A percentile compares a stretch with the other conserved stretches of the same genome.
Evolutionary conservation across 2,329 filamentous ascomycete genomes (phyloP).

Genomic region (Intubia oerlemansii): DNA sequence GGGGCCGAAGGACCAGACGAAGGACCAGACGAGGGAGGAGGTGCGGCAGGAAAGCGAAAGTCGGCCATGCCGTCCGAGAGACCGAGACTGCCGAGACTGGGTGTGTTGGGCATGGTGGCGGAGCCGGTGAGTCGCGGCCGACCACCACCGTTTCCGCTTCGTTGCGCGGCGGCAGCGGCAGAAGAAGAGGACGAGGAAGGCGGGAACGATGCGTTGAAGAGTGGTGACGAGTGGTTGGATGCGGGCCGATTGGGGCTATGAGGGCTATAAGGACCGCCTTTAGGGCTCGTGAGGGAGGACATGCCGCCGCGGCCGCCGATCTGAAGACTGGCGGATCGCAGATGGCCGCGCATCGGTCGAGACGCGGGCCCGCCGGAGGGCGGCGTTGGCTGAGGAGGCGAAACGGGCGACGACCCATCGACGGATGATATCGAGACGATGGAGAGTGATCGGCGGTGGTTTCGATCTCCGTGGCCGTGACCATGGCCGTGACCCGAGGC

Average conservation of each 20-base stretch:
- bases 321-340: constrained; percentile 63
- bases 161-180: no score
- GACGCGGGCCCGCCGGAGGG: constrained; percentile 7
- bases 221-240: constrained; percentile 26
- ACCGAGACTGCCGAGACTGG: constrained; percentile 17
- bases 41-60: no score
- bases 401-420: constrained; percentile 8
- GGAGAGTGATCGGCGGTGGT: constrained; percentile 55
- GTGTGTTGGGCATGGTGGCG: constrained; percentile 24
- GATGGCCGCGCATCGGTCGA: constrained; percentile 43
- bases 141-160: no score
- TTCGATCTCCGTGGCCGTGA: no score
- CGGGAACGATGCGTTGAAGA: constrained; percentile 33
- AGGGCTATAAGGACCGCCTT: no score
- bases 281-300: no score
- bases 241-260: no score
- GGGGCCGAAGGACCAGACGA: no score
- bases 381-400: constrained; percentile 1
- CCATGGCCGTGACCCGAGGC: no score
- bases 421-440: constrained; percentile 56
- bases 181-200: no score
- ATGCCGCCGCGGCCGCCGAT: constrained; percentile 31
- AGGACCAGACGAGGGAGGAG: no score
- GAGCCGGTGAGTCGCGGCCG: constrained; percentile 18
- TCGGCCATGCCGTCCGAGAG: constrained; percentile 26